These are phyloP conservation scores for Pseudonitzschia multiseries DNA, from an alignment of 108 stramenopile species.

Conservation along the genomic window DNA sequence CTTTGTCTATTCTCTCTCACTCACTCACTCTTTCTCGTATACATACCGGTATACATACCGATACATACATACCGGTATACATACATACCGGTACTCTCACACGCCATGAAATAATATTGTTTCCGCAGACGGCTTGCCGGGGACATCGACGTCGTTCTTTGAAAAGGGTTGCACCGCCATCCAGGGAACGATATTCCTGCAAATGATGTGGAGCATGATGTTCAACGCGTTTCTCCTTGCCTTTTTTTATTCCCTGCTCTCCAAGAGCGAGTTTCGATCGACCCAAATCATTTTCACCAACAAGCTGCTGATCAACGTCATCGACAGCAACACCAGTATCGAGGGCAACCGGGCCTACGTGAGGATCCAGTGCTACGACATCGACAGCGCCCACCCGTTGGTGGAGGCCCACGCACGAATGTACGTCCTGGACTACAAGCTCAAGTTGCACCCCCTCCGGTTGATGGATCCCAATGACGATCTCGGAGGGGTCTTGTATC, in stretches of 20 bases:
- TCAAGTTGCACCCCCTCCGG: constrained; percentile 52
- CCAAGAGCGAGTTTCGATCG: constrained; percentile 55
- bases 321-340: constrained; percentile 16
- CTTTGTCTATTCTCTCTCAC: background rate
- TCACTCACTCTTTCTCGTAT: background rate
- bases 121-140: constrained; percentile 44
- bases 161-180: constrained; percentile 57
- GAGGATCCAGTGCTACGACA: constrained; percentile 60
- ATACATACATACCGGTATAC: too few relatives aligned
- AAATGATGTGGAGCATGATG: constrained; percentile 75
- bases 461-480: constrained; percentile 68
- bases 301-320: constrained; percentile 41
- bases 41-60: too few relatives aligned
- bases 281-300: constrained; percentile 72
- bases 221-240: constrained; percentile 80
- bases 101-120: too few relatives aligned
- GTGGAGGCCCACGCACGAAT: constrained; percentile 88
- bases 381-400: constrained; percentile 66
- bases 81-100: too few relatives aligned
- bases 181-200: constrained; percentile 66
- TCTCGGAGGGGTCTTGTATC: constrained; percentile 49
- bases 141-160: constrained; percentile 69
- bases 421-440: constrained; percentile 57
- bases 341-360: constrained; percentile 2
- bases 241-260: constrained; percentile 65